Base-by-base conservation (phyloP, 108 stramenopile species). In the Cyclotella kingstonii region DNA sequence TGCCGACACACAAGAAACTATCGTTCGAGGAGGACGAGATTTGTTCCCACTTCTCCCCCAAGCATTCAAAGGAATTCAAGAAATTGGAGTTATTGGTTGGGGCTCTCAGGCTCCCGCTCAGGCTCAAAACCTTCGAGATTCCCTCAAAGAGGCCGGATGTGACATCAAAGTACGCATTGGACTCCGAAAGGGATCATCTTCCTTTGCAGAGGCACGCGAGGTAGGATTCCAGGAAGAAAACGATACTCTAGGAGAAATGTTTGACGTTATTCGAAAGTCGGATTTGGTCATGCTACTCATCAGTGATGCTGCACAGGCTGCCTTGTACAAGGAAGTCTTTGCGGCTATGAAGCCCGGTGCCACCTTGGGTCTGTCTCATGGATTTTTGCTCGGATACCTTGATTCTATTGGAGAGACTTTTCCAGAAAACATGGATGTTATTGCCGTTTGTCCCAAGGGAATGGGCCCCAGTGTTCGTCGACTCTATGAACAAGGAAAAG, bases 401-500 rank as follows among this genome's bases (percentile, higher is more conserved):
- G 95, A 98, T 26, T 86, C 89, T 43, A 95, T 96, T 48, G 93
- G 93, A 38, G 91, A 96, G 68, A 69, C 60, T 5, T 98, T 98
- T 89, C 95, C 97, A n/a, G 91, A 87, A 27, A 75, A 89, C 60
- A 95, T 96, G 91, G 94, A 96, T 73, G 97, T 98, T 19, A 96
- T 98, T 72, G 94, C 94, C 30, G 97, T 98, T 33, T 95, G 94
- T 77, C 97, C 97, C 84, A 98, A 98, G 92, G 97, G 97, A 46
- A 98, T 98, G 97, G 97, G 97, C 44, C 97, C 97, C 44, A 94
- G 92, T 44, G 97, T 98, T 40, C 93, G 97, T 63, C 90, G 97
- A 78, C 86, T 98, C 26, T 98, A 98, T 79, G 97, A 98, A 83
- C 97, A 98, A 75, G 97, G 97, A 41, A 98, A 98, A 90, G 90